These are phyloP conservation scores for Vanrija pseudolonga DNA, from an alignment of 1,284 basidiomycete species.

Conservation along the genomic window DNA sequence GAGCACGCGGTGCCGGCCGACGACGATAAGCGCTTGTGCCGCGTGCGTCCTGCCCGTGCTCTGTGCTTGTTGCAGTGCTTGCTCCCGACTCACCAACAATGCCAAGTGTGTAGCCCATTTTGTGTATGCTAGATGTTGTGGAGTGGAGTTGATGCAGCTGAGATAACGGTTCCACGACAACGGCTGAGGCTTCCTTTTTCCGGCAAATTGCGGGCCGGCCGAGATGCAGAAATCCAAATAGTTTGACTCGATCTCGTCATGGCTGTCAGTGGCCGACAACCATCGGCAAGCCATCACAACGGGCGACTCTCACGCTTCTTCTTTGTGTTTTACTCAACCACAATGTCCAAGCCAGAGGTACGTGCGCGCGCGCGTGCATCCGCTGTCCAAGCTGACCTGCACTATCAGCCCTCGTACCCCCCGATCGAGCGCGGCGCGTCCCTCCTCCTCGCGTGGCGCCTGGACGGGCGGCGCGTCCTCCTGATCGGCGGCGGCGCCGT, in stretches of 20 bases:
- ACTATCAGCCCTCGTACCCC: conserved; percentile 17
- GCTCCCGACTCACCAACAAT: conserved; percentile 46
- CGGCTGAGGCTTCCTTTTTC: no score
- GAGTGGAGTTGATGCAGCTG: background rate
- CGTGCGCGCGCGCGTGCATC: no score
- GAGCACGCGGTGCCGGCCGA: no score
- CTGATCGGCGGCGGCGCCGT: conserved; percentile 57
- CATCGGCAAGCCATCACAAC: background rate
- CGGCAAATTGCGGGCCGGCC: background rate
- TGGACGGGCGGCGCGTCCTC: conserved; percentile 52
- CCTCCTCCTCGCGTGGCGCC: conserved; percentile 55
- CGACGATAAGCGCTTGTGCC: background rate
- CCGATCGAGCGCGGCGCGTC: conserved; percentile 44
- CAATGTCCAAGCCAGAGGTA: background rate
- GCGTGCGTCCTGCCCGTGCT: background rate
- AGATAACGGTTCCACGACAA: background rate
- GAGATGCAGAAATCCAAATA: background rate
- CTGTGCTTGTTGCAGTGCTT: no score
- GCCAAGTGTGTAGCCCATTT: conserved; percentile 54
- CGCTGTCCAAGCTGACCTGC: no score
- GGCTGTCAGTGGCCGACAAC: no score
- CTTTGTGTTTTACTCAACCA: background rate
- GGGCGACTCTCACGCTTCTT: background rate
- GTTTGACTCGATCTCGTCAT: background rate
- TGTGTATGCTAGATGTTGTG: conserved; percentile 7